Evolutionary conservation across 371 early-diverging fungal species (phyloP).

Genomic region (Mortierella sp.): DNA sequence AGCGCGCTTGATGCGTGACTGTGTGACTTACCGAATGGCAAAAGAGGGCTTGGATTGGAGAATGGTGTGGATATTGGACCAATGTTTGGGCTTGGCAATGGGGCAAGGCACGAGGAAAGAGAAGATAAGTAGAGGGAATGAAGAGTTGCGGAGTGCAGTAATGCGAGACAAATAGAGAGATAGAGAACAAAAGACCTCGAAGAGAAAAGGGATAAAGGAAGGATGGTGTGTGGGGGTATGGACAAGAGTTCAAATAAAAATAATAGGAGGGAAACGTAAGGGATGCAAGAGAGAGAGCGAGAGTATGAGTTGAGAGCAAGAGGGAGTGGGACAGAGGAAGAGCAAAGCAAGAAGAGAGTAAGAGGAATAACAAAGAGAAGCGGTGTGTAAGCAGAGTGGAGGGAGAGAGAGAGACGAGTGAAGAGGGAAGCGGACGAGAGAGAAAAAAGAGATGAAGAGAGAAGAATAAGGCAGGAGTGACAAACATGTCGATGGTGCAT

Average conservation of each 20-base stretch:
- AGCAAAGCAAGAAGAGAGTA: background rate
- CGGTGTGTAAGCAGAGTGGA: too few species aligned
- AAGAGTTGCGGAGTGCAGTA: background rate
- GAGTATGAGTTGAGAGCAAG: background rate
- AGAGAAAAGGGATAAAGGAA: background rate
- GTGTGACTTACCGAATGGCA: background rate
- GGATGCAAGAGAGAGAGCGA: background rate
- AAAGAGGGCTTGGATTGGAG: background rate
- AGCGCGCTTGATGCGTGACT: too few species aligned
- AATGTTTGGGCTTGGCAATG: background rate
- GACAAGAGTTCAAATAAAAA: background rate
- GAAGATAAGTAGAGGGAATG: background rate
- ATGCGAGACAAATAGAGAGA: too few species aligned
- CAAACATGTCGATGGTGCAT: background rate
- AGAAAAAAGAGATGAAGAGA: background rate
- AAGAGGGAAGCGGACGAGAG: background rate
- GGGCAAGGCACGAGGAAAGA: too few species aligned
- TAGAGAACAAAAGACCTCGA: background rate
- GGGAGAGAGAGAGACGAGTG: background rate
- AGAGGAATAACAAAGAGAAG: background rate
- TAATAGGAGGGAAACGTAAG: background rate
- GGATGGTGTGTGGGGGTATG: background rate
- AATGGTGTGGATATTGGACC: background rate
- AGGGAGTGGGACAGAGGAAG: background rate
- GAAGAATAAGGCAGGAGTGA: background rate